Percentiles rank a stretch among this genome's conserved stretches.
phyloP scores from a whole-genome alignment of 2,329 filamentous ascomycete genomes.

The Elsinoe necatrix region DNA sequence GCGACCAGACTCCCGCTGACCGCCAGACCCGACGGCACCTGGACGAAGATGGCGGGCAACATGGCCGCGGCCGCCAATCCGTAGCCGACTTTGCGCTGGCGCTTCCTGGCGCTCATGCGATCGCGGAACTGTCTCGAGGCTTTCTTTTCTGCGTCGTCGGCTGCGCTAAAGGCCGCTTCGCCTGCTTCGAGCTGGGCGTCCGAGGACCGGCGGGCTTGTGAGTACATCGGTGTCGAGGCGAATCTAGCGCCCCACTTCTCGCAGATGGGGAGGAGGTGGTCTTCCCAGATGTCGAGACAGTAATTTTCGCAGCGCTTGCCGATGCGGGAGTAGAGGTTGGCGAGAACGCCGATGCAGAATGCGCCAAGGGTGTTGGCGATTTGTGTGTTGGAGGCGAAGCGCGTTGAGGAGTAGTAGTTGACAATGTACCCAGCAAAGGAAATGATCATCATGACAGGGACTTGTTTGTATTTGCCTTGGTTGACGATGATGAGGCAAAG shows the following conservation, averaged over 20 bases:
- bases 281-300: constrained; percentile 47
- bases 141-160: constrained; percentile 21
- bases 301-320: constrained; percentile 51
- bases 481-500: constrained; percentile 70
- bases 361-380: constrained; percentile 72
- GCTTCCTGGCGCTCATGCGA: not conserved
- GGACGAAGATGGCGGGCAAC: constrained; percentile 74
- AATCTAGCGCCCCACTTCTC: constrained; percentile 18
- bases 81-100: constrained; percentile 49
- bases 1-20: constrained; percentile 50
- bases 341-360: constrained; percentile 65
- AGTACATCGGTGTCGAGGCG: constrained; percentile 22
- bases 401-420: constrained; percentile 61
- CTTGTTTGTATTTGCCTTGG: constrained; percentile 71
- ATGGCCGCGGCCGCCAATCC: constrained; percentile 77
- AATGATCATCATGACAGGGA: constrained; percentile 67
- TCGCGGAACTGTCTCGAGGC: not conserved
- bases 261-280: constrained; percentile 37
- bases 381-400: constrained; percentile 62
- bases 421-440: constrained; percentile 65
- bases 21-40: constrained; percentile 52
- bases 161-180: not conserved
- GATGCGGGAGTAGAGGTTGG: constrained; percentile 69
- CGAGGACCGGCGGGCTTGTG: constrained; percentile 17
- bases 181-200: constrained; percentile 26